Evolutionary conservation across 768 basidiomycete species (phyloP), one percentile per base, ranked within the genome.

Genomic region (Boletellus sp.): DNA sequence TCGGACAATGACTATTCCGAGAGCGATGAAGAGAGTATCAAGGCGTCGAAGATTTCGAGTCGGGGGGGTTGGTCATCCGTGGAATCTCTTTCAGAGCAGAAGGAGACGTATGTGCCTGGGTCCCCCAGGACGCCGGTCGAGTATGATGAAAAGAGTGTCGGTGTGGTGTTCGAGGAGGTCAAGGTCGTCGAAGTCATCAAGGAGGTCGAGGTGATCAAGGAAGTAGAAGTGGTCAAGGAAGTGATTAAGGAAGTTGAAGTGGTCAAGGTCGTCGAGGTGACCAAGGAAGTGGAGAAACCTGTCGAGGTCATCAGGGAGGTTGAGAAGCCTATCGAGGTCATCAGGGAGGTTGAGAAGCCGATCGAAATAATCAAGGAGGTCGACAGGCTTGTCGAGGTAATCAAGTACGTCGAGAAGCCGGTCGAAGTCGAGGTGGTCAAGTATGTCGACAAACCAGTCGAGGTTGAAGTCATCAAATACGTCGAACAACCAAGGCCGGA

Each of bases 1-100:
- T 81, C 84, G 35, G 87, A 89, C 55, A 82, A 80, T 51, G 87
- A 80, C 47, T 81, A 77, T 59, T 82, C 79, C 3, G 78, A 74
- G 47, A 75, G 77, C 36, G 75, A 78, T 51, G 79, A 75, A n/a
- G 85, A 85, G 68, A 92, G 90, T 51, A 80, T 92, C 72, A 88
- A 80, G 64, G 84, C 78, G 0, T 85, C 84, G 6, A 69, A 72
- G 37, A 58, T 82, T 48, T 65, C 70, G 56, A 64, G 68, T 47
- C 61, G 68, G 36, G 51, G 52, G 3, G 59, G 57, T 31, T 56
- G 59, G 61, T 58, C 57, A 2, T 68, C 64, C 0, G 49, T 52
- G 42, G 55, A n/a, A 4, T 68, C 66, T 31, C 53, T 60, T 12
- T 54, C 53, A 11, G 54, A 68, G 22, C 53, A 10, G 24, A 36